Evolutionary conservation across 2,329 filamentous ascomycete genomes (phyloP).

Genomic region (Fonsecaea erecta): DNA sequence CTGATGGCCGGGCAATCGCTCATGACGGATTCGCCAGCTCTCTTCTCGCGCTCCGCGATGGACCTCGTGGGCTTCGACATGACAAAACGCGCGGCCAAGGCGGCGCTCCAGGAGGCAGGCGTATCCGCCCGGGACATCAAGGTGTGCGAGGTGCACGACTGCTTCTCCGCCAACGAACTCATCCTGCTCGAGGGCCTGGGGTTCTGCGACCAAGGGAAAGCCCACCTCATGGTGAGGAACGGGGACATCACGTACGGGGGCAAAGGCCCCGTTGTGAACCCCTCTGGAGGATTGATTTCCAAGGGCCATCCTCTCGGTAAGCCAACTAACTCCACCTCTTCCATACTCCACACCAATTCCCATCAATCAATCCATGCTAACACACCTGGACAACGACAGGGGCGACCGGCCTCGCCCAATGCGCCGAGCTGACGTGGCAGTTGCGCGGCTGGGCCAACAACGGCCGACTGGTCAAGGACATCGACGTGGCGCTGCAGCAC

Average conservation of each 20-base stretch:
- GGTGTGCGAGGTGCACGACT: slow-evolving; percentile 94
- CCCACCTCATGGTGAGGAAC: slow-evolving; percentile 83
- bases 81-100: slow-evolving; percentile 70
- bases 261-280: slow-evolving; percentile 76
- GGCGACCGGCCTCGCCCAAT: slow-evolving; percentile 90
- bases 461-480: slow-evolving; percentile 66
- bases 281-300: slow-evolving; percentile 89
- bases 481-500: slow-evolving; percentile 80
- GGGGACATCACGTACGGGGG: slow-evolving; percentile 93
- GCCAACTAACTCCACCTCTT: not conserved
- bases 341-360: not conserved
- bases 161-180: slow-evolving; percentile 95
- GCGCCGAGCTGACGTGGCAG: slow-evolving; percentile 96
- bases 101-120: slow-evolving; percentile 76
- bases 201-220: slow-evolving; percentile 76
- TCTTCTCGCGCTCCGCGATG: slow-evolving; percentile 80
- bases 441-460: slow-evolving; percentile 96
- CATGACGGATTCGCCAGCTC: slow-evolving; percentile 75
- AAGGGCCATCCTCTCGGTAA: slow-evolving; percentile 89
- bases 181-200: slow-evolving; percentile 85
- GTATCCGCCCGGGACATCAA: slow-evolving; percentile 69
- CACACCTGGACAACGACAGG: not conserved
- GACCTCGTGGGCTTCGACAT: slow-evolving; percentile 90
- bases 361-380: not conserved
- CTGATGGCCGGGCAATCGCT: slow-evolving; percentile 86